phyloP scores from a whole-genome alignment of 2,329 filamentous ascomycete species.

The Fusarium keratoplasticum region DNA sequence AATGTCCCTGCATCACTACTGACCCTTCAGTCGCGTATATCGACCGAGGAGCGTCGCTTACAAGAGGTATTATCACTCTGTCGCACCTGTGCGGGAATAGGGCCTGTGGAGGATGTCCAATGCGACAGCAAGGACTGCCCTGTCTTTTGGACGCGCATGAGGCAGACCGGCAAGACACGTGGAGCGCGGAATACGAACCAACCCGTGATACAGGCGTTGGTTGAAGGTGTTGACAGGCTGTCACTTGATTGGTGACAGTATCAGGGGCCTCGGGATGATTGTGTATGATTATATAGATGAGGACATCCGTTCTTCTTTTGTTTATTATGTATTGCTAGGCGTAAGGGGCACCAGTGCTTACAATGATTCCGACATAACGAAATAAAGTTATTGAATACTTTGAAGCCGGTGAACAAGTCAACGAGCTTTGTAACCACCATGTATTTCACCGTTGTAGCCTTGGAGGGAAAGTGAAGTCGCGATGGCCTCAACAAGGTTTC shows the following conservation, averaged over 20 bases:
- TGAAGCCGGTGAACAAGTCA: no score
- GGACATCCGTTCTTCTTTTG: no score
- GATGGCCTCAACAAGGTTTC: no score
- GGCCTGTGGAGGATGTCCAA: slow-evolving; percentile 79
- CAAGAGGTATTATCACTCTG: slow-evolving; percentile 78
- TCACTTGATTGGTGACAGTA: slow-evolving; percentile 51
- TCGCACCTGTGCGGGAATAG: slow-evolving; percentile 80
- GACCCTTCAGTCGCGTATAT: slow-evolving; percentile 71
- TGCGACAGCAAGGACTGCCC: slow-evolving; percentile 95
- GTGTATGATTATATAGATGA: no score
- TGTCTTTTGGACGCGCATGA: slow-evolving; percentile 85
- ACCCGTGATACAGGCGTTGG: slow-evolving; percentile 50
- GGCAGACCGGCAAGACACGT: slow-evolving; percentile 64
- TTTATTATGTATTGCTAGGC: no score
- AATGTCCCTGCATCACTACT: slow-evolving; percentile 71
- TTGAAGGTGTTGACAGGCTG: slow-evolving; percentile 41
- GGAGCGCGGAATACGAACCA: slow-evolving; percentile 50
- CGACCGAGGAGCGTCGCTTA: slow-evolving; percentile 71
- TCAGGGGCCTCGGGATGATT: background rate
- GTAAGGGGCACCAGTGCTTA: background rate
- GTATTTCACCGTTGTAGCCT: no score
- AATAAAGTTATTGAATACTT: background rate
- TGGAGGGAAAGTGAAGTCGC: no score
- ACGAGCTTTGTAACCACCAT: no score
- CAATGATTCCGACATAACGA: background rate